Conservation (phyloP, 2,329 filamentous ascomycete genomes). For the Colletotrichum sp. region DNA sequence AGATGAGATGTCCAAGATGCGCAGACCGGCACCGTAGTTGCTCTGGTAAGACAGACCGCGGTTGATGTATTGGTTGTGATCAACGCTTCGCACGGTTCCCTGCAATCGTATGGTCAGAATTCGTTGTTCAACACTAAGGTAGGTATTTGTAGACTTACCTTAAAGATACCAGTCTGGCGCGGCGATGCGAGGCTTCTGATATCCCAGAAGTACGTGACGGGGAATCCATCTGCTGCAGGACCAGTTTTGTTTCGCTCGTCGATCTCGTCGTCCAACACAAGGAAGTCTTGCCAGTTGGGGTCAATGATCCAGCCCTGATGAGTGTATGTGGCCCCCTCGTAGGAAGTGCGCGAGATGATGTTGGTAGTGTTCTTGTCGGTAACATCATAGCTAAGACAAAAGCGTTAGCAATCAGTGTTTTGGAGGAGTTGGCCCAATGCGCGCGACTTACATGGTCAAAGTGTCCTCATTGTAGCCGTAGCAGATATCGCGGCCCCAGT, state of each 20-base stretch:
- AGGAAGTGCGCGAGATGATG: constrained; percentile 56
- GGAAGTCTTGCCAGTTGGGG: constrained; percentile 45
- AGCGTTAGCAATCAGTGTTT: background rate
- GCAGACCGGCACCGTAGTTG: constrained; percentile 54
- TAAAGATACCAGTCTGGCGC: background rate
- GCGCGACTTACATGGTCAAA: constrained; percentile 42
- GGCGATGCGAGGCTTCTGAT: constrained; percentile 41
- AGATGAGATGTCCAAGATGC: constrained; percentile 40
- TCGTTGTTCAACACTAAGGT: rapidly evolving
- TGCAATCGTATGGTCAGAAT: constrained; percentile 46
- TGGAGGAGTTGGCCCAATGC: constrained; percentile 26
- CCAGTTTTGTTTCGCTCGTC: constrained; percentile 50
- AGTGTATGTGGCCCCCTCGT: constrained; percentile 61
- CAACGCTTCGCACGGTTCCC: constrained; percentile 43
- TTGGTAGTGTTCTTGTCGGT: constrained; percentile 51
- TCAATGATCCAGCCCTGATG: constrained; percentile 63
- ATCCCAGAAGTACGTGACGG: constrained; percentile 58
- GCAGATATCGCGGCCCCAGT: constrained; percentile 57
- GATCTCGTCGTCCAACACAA: constrained; percentile 58
- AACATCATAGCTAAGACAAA: constrained; percentile 47
- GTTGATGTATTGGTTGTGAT: constrained; percentile 54
- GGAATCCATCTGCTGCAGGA: constrained; percentile 44
- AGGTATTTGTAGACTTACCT: background rate
- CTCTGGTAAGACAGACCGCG: constrained; percentile 51
- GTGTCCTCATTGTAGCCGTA: constrained; percentile 61